These are phyloP conservation scores for Apocynum venetum DNA, from an alignment of 257 asterid genomes.

Conservation along the genomic window DNA sequence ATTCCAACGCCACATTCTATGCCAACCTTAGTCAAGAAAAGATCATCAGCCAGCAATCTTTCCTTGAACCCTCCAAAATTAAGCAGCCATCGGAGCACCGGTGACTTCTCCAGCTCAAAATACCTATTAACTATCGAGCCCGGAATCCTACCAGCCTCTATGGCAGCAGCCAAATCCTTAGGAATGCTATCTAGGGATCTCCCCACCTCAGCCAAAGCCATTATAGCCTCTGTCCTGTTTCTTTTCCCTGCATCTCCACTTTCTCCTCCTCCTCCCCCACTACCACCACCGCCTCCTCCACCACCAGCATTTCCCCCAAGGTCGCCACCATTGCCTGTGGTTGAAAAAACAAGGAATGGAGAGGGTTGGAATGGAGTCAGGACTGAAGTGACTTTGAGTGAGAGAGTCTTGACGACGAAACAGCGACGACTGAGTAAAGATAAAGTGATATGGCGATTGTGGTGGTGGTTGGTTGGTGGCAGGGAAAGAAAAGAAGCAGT, in stretches of 20 bases:
- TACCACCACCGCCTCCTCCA: conserved; percentile 23
- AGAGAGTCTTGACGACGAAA: conserved; percentile 10
- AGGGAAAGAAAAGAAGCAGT: conserved; percentile 6
- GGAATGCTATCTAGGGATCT: conserved; percentile 81
- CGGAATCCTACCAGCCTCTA: conserved; percentile 80
- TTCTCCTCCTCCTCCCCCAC: conserved; percentile 23
- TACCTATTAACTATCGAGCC: conserved; percentile 53
- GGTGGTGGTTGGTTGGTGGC: conserved; percentile 10
- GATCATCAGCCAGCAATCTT: conserved; percentile 89
- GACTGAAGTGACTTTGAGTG: conserved; percentile 21
- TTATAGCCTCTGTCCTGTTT: conserved; percentile 65
- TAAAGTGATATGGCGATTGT: conserved; percentile 8
- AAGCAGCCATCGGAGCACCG: conserved; percentile 64
- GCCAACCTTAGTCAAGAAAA: conserved; percentile 93
- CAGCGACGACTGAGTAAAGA: conserved; percentile 16
- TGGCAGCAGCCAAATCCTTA: conserved; percentile 71
- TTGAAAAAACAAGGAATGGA: conserved; percentile 35
- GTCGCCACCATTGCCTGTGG: conserved; percentile 11
- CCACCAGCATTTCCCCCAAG: conserved; percentile 21
- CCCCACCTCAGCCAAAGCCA: conserved; percentile 74
- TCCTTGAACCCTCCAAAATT: conserved; percentile 82
- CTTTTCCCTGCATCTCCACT: conserved; percentile 66
- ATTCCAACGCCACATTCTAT: conserved; percentile 95
- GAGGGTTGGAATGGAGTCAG: conserved; percentile 22
- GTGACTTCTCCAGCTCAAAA: conserved; percentile 75